Evolutionary conservation across 352 stramenopile genomes (phyloP), one percentile per base, ranked within the genome.

Genomic region (Phytophthora pinifolia): DNA sequence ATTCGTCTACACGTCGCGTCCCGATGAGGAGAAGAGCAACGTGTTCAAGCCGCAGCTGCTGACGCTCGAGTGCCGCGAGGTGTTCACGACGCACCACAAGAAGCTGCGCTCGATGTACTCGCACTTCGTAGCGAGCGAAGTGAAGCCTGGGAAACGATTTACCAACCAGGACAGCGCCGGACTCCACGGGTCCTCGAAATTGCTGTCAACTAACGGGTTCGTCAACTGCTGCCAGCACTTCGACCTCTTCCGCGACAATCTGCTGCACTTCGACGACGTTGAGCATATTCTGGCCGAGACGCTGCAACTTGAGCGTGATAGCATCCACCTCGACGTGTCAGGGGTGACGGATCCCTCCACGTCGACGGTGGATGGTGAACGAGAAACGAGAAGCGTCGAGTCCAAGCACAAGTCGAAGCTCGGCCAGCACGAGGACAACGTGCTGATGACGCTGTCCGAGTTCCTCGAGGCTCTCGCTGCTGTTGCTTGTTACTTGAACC

Each of bases 271-370:
- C 2, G 71, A 84, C 22, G 72, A 89, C 25, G 62, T 89, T 9
- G 68, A 86, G 46, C 75, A 88, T 43, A 59, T 89, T 18, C 46
- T 88, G 6, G 69, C 73, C 0, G 70, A 88, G 50, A 74, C 83
- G 15, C 63, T 88, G 5, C 76, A 83, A 42, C 66, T 86, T 15
- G 78, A 88, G 29, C 75, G 75, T 15, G 69, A 86, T 13, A 79
- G 68, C 42, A 68, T 88, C 34, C 75, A 75, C 17, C 65, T 82
- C 15, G 47, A 68, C 9, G 39, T 62, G 33, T 30, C 15, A 17
- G 32, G 45, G 1, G 8, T 35, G 27, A 7, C 45, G 12, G 46
- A 36, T 2, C 18, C 29, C 7, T 9, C 32, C 0, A 7, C 30
- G 27, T 9, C 15, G 32, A 14, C 39, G 10, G 3, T 30, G 9